Evolutionary conservation across 768 basidiomycete genomes (phyloP).

Genomic region (Termitomyces heimii): DNA sequence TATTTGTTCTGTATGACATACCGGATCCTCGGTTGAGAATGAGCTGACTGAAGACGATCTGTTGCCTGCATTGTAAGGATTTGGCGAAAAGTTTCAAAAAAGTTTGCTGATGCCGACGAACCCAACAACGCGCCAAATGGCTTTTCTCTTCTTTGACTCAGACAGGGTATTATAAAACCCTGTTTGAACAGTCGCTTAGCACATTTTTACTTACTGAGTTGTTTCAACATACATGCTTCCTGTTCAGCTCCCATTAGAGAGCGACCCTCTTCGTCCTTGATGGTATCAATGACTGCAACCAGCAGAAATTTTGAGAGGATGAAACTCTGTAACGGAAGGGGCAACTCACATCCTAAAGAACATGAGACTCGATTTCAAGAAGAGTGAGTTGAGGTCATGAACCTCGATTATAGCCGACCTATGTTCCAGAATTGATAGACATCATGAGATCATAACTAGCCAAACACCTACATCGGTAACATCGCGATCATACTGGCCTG

Average conservation of each 20-base stretch:
- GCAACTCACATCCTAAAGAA: background rate
- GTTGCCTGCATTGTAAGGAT: background rate
- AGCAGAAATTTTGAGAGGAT: background rate
- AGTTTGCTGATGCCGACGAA: background rate
- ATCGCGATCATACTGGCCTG: background rate
- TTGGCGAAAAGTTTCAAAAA: background rate
- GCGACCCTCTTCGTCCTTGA: background rate
- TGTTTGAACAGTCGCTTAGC: background rate
- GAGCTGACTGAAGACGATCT: background rate
- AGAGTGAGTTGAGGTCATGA: background rate
- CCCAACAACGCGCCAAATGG: background rate
- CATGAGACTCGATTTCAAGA: background rate
- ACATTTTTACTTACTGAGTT: background rate
- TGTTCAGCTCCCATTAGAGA: background rate
- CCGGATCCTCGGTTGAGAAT: no score
- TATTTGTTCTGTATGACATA: no score
- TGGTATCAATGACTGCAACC: background rate
- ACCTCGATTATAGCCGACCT: background rate
- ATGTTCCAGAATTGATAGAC: no score
- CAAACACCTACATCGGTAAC: background rate
- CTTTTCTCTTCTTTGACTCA: background rate
- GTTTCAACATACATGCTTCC: background rate
- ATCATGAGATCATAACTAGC: background rate
- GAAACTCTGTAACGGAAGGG: background rate
- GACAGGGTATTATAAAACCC: background rate